Base-by-base conservation (phyloP, 352 stramenopile genomes). In the Phytopythium oedochilum region DNA sequence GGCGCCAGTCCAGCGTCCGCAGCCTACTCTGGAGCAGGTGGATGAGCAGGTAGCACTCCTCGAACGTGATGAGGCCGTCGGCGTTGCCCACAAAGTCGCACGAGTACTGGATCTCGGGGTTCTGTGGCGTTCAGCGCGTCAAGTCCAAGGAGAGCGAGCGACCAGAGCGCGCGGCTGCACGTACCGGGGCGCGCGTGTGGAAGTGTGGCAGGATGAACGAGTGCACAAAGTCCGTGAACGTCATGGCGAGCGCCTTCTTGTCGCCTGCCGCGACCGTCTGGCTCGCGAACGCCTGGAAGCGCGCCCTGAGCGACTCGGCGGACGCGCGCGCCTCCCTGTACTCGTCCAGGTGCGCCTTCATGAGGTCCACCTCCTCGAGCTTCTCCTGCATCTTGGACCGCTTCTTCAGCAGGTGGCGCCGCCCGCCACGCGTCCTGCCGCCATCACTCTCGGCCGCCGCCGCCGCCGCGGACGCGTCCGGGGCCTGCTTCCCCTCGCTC, bases 151-250 rank as follows among this genome's bases (percentile, higher is more conserved):
- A n/a, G n/a, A n/a, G n/a, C n/a, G n/a, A n/a, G n/a, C n/a, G n/a
- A n/a, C n/a, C n/a, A n/a, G n/a, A n/a, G 36, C 36, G 17, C 22
- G 17, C 17, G 17, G 15, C 12, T 14, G 23, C 10, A 59, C 53
- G 28, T 64, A 91, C 79, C 31, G 80, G 79, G 8, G 65, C 40
- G 28, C 73, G 67, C 26, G 82, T 63, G 60, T 79, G 80, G 64
- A 91, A 91, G 57, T 81, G 80, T 15, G 78, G 76, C 12, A 92
- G 63, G 26, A 88, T 73, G 35, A 89, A 68, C 49, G 83, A 88
- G 55, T 89, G 78, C 46, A 92, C 46, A 53, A 92, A 92, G 66
- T 90, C 73, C 17, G 83, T 91, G 60, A 88, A 90, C n/a, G 64
- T 92, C 83, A 92, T 91, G 46, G 57, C 71, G 31, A 68, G 69